Base-by-base conservation (phyloP, 1,284 basidiomycete species). In the Ganoderma sp. region DNA sequence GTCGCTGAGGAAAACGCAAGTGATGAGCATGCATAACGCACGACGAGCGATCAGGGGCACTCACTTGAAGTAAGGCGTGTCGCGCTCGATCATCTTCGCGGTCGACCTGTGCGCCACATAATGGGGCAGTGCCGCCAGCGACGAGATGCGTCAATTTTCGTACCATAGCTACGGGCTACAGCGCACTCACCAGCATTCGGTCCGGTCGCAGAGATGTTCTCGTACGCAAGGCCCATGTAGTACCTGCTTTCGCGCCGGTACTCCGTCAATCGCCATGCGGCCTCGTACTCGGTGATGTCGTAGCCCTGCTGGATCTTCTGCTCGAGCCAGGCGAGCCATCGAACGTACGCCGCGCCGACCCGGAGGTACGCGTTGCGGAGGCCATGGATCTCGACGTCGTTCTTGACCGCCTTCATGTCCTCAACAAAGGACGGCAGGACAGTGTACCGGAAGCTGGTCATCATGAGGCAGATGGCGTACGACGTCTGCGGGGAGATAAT, bases 161-260 rank as follows among this genome's bases (percentile, higher is more conserved):
- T 9, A 66, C n/a, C 52, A 28, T 28, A 28, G 25, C 25, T 28
- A 28, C 25, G 25, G 25, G 25, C 25, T 28, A 28, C 25, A 28
- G 14, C 25, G 17, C 2, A 76, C 82, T 69, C 67, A 84, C 85
- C 84, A 56, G 93, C 96, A 77, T 99, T 98, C 2, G 94, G 85
- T 0, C 97, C 97, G 42, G 88, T 90, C 0, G 94, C 97, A 34
- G 94, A 96, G 72, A 99, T 98, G 69, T 95, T 97, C 76, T 95
- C 93, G 75, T 99, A 99, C 2, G 96, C 96, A 32, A 96, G 88
- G 17, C 95, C 94, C 88, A 90, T 90, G 78, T 91, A 98, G 76
- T 90, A 81, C 79, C 91, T 90, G 73, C 90, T 87, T 76, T 88
- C 84, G 72, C 89, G 84, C 66, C 97, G 85, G 79, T 89, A 97